phyloP scores from a whole-genome alignment of 805 yeast species.

The Candida tallmaniae region DNA sequence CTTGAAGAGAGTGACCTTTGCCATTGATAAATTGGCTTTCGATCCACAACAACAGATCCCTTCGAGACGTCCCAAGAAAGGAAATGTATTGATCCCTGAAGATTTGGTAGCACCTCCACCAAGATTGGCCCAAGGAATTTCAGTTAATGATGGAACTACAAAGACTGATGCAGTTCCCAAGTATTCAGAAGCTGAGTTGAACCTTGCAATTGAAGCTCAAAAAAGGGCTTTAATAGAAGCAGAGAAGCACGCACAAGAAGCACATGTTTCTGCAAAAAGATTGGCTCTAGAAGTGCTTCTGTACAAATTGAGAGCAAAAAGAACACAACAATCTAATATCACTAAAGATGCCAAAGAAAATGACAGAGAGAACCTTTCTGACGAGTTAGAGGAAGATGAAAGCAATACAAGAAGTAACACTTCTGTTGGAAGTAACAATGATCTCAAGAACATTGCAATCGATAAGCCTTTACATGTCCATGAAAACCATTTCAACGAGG shows the following conservation, averaged over 20 bases:
- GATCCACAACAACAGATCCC: constrained; percentile 78
- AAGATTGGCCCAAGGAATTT: constrained; percentile 63
- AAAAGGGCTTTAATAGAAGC: constrained; percentile 53
- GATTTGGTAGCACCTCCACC: constrained; percentile 63
- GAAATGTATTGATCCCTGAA: constrained; percentile 55
- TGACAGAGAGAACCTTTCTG: constrained; percentile 2
- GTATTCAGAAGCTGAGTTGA: constrained; percentile 45
- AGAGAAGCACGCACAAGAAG: constrained; percentile 70
- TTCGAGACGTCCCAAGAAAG: constrained; percentile 49
- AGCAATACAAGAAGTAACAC: neutral
- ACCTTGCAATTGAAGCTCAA: constrained; percentile 57
- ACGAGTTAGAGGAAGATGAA: constrained; percentile 17
- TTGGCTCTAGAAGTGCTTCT: constrained; percentile 61
- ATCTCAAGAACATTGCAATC: constrained; percentile 38
- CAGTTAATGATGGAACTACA: constrained; percentile 32
- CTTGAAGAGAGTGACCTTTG: constrained; percentile 69
- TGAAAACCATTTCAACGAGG: constrained; percentile 46
- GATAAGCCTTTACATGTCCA: constrained; percentile 70
- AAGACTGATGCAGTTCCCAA: constrained; percentile 18
- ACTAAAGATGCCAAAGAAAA: constrained; percentile 7
- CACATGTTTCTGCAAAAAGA: constrained; percentile 65
- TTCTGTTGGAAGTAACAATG: neutral
- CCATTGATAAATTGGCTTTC: constrained; percentile 61
- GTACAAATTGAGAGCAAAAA: constrained; percentile 26
- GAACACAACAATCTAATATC: neutral